Conservation (phyloP, 352 stramenopile genomes). For the Phytophthora megakarya region DNA sequence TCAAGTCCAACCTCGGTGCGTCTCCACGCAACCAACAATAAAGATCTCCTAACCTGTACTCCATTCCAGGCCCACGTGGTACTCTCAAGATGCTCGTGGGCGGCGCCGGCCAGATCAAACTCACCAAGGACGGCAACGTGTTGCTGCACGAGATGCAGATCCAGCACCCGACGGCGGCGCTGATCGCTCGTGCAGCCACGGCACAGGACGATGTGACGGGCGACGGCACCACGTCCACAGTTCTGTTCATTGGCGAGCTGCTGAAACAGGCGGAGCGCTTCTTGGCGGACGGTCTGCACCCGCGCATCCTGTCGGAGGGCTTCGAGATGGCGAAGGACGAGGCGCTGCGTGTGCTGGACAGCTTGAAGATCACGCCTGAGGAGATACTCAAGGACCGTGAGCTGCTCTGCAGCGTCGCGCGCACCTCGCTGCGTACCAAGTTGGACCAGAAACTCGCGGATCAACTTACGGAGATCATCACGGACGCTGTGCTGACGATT, state of each 20-base stretch:
- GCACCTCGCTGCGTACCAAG: conserved; percentile 98
- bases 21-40: conserved; percentile 1
- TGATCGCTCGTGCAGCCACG: conserved; percentile 98
- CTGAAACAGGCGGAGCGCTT: conserved; percentile 98
- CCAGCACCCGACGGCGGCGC: conserved; percentile 97
- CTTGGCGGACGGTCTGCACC: conserved; percentile 96
- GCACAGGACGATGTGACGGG: conserved; percentile 96
- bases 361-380: conserved; percentile 83
- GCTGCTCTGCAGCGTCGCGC: conserved; percentile 92
- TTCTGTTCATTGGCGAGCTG: conserved; percentile 98
- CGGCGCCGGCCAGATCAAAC: conserved; percentile 98
- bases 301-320: conserved; percentile 96
- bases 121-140: conserved; percentile 99
- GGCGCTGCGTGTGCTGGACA: conserved; percentile 94
- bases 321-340: conserved; percentile 98
- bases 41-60: conserved; percentile 12
- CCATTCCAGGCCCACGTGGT: conserved; percentile 90
- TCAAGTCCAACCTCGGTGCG: conserved; percentile 92
- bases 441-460: conserved; percentile 94
- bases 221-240: conserved; percentile 98
- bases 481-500: conserved; percentile 96
- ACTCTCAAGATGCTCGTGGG: conserved; percentile 99
- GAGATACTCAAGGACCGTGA: conserved; percentile 95
- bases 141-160: conserved; percentile 99
- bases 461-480: conserved; percentile 96